Base-by-base conservation (phyloP, 345 rosid species). In the Lumnitzera racemosa region DNA sequence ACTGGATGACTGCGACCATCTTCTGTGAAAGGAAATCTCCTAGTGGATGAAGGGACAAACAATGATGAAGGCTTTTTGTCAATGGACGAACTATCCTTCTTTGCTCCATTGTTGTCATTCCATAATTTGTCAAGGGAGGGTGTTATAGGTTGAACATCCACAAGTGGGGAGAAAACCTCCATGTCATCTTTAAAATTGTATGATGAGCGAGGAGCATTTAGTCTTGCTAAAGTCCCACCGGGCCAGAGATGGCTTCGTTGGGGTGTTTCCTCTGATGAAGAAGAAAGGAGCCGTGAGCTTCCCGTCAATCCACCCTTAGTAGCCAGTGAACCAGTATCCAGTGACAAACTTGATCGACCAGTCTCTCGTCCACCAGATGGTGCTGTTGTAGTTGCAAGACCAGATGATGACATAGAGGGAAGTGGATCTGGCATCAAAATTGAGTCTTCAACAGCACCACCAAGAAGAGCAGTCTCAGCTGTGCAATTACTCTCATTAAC, bases 391-490 rank as follows among this genome's bases (percentile, higher is more conserved):
- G 73, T 75, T 65, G 91, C 61, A 72, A 74, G 72, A 65, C 73
- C 70, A 24, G 88, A 68, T 50, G 90, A 72, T 78, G 90, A 60
- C 67, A 78, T 59, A 15, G 90, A 88, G 52, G 96, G 96, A 74
- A 94, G 91, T 11, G 96, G 97, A 52, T 95, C 99, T 13, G 99
- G 99, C 90, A 90, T 90, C 69, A 90, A 84, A 75, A 83, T 79
- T 56, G 95, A 95, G 71, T 86, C 99, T 63, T 88, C 96, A 69
- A 74, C 80, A 57, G 88, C 71, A 62, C 85, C 89, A 67, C 99
- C 99, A 64, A 94, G 67, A 75, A 94, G 96, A 80, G 89, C 97
- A 74, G 81, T 84, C 80, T 90, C 99, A 46, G 87, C 74, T 51
- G 80, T 76, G 74, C 88, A 85, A 65, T 61, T 83, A 75, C 76